Conservation (phyloP, 106 monocot species). For the Allium sativum region DNA sequence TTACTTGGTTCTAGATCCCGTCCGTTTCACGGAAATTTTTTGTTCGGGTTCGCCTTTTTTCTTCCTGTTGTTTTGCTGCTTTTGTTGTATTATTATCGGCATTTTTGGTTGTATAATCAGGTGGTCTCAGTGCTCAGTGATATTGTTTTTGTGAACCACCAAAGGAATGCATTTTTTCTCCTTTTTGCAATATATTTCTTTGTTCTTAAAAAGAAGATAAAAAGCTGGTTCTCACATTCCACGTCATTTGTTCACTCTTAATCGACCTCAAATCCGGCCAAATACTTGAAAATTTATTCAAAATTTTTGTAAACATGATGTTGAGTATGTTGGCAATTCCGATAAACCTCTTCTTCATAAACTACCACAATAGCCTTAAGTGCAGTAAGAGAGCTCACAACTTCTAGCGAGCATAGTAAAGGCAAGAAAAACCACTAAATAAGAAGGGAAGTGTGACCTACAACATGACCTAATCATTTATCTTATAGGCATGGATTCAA, state of each 20-base stretch:
- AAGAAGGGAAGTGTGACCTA: background rate
- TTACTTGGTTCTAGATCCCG: too few relatives aligned
- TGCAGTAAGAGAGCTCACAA: constrained; percentile 10
- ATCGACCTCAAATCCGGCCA: background rate
- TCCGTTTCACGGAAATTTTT: too few relatives aligned
- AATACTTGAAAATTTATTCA: background rate
- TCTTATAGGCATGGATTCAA: constrained; percentile 12
- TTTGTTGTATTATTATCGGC: too few relatives aligned
- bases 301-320: constrained; percentile 9
- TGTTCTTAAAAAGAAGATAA: too few relatives aligned
- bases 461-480: constrained; percentile 15
- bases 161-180: too few relatives aligned
- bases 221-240: constrained; percentile 6
- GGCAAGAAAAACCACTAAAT: constrained; percentile 5
- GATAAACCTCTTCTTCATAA: constrained; percentile 23
- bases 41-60: too few relatives aligned
- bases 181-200: too few relatives aligned
- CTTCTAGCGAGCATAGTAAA: background rate
- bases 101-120: too few relatives aligned
- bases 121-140: too few relatives aligned
- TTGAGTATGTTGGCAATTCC: constrained; percentile 22
- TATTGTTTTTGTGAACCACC: too few relatives aligned
- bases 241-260: background rate
- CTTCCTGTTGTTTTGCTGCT: too few relatives aligned
- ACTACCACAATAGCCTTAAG: constrained; percentile 15